Conservation (phyloP, 805 yeast species). For the Kluyveromyces starmeri region DNA sequence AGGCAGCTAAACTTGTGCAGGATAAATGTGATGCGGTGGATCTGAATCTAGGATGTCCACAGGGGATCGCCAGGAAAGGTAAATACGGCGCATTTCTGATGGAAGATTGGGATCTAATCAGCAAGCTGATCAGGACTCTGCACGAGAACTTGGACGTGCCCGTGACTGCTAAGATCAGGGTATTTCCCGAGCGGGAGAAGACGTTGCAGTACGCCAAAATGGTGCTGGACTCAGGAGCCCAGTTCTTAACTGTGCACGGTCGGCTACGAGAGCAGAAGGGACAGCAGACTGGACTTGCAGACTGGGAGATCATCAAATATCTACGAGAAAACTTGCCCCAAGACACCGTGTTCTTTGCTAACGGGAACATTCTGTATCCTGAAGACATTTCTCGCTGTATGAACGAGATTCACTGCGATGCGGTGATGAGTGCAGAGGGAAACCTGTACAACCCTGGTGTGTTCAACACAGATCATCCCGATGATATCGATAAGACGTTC, state of each 20-base stretch:
- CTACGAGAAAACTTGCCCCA: constrained; percentile 66
- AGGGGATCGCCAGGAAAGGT: constrained; percentile 92
- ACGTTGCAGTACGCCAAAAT: constrained; percentile 78
- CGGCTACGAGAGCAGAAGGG: constrained; percentile 97
- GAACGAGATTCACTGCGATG: constrained; percentile 62
- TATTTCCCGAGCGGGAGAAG: constrained; percentile 77
- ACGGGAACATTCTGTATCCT: constrained; percentile 90
- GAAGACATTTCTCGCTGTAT: constrained; percentile 70
- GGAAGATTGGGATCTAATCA: constrained; percentile 92
- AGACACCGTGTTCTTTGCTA: constrained; percentile 84
- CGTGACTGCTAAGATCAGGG: constrained; percentile 91
- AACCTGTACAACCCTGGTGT: constrained; percentile 90
- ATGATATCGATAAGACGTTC: constrained; percentile 54
- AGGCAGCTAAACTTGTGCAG: constrained; percentile 75
- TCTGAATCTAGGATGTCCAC: constrained; percentile 94
- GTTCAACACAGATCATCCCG: constrained; percentile 36
- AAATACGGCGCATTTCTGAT: constrained; percentile 90
- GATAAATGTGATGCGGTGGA: constrained; percentile 93
- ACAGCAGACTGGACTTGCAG: constrained; percentile 89
- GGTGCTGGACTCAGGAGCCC: constrained; percentile 92
- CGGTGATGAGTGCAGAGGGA: constrained; percentile 97
- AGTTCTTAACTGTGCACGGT: constrained; percentile 89
- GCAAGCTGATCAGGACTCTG: constrained; percentile 58
- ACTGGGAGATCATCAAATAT: constrained; percentile 74
- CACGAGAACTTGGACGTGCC: constrained; percentile 74